Base-by-base conservation (phyloP, 495 filamentous ascomycete species). In the Parathielavia appendiculata region DNA sequence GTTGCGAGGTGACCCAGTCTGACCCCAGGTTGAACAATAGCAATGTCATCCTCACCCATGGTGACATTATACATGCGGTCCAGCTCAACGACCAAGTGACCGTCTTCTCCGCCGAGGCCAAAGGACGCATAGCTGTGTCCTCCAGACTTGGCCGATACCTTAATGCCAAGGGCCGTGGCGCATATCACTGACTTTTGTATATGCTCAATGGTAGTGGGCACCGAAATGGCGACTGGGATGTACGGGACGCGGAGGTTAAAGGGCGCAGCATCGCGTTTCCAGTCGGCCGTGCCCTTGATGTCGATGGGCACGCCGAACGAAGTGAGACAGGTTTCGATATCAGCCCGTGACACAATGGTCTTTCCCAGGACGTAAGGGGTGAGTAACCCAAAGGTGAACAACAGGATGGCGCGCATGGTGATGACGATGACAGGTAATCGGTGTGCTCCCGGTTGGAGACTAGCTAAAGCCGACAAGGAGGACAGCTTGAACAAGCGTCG, bases 81-180 rank as follows among this genome's bases (percentile, higher is more conserved):
- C 57, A 79, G 52, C 65, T 77, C 69, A 30, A 79, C 68, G 6
- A 71, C 66, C 22, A 79, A 66, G 59, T 77, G 75, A 0, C 76
- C 76, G 16, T 79, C 72, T 59, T 79, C 74, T 13, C 76, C 76
- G 19, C 76, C 76, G 0, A 79, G 68, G 7, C 76, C 76, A 11
- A 77, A 72, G 8, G 72, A 76, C 2, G 67, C 75, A 54, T 79
- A 77, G 43, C 76, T 77, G 65, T 79, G 76, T 7, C 75, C 76
- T 51, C 76, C 74, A 56, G 69, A 72, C 60, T 78, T 79, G 20
- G 75, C 59, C n/a, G 68, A 74, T 20, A 72, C 73, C 62, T 77
- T 75, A 49, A 76, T 63, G 9, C 71, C 72, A 8, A 72, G 45
- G 56, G 70, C 62, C 17, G 61, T 60, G 34, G 74, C 75, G 52